These are phyloP conservation scores for Pseudogymnoascus destructans DNA, from an alignment of 2,329 filamentous ascomycete species.

Conservation along the genomic window DNA sequence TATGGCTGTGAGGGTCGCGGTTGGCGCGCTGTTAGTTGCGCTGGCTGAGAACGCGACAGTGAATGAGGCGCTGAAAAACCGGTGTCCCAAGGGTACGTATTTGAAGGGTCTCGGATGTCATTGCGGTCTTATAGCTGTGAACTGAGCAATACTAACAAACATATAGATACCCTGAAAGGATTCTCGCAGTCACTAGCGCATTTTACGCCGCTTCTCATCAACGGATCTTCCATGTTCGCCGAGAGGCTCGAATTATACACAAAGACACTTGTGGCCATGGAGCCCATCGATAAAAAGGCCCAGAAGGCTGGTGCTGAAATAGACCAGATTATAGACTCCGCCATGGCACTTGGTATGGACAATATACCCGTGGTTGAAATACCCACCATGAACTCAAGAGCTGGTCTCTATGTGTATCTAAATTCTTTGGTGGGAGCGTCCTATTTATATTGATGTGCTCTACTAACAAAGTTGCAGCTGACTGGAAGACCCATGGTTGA, in stretches of 20 bases:
- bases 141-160: slow-evolving; percentile 9
- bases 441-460: slow-evolving; percentile 3
- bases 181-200: slow-evolving; percentile 38
- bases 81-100: slow-evolving; percentile 38
- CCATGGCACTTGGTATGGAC: slow-evolving; percentile 35
- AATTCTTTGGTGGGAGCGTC: slow-evolving; percentile 58
- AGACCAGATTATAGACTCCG: slow-evolving; percentile 44
- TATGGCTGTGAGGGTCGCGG: slow-evolving; percentile 47
- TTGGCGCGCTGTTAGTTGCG: slow-evolving; percentile 49
- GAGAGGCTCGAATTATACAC: slow-evolving; percentile 42
- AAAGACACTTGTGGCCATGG: slow-evolving; percentile 41
- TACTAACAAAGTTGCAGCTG: slow-evolving; percentile 41
- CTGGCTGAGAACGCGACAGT: slow-evolving; percentile 47
- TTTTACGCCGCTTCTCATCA: slow-evolving; percentile 45
- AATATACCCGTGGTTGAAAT: slow-evolving; percentile 44
- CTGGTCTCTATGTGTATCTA: slow-evolving; percentile 73
- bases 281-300: slow-evolving; percentile 41
- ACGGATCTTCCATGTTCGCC: slow-evolving; percentile 39
- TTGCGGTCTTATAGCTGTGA: too few relatives aligned
- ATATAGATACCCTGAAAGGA: slow-evolving; percentile 33
- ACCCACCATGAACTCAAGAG: slow-evolving; percentile 60
- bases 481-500: slow-evolving; percentile 73
- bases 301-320: slow-evolving; percentile 37
- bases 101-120: slow-evolving; percentile 11
- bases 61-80: slow-evolving; percentile 38